Percentiles rank a stretch among this genome's conserved stretches.
These are phyloP conservation scores for Cladosporium sp. DNA, from an alignment of 2,329 filamentous ascomycete species.

Conservation along the genomic window DNA sequence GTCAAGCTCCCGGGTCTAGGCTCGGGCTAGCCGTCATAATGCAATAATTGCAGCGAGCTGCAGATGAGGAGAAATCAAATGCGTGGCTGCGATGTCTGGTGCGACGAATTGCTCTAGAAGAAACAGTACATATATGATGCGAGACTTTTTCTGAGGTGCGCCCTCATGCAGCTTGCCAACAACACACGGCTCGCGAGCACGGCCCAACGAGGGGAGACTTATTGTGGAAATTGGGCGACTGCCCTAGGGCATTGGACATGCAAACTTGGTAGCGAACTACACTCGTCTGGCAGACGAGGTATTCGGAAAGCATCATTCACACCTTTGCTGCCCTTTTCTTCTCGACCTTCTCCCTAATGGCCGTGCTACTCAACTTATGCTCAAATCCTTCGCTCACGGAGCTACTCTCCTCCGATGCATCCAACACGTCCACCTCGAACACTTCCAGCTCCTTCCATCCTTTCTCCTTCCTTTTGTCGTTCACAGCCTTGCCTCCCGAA, in stretches of 20 bases:
- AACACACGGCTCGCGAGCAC: too few relatives aligned
- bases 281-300: too few relatives aligned
- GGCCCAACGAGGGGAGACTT: too few relatives aligned
- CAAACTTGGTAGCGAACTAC: too few relatives aligned
- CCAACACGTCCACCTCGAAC: conserved; percentile 86
- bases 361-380: conserved; percentile 87
- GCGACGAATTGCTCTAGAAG: too few relatives aligned
- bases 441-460: conserved; percentile 74
- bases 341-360: conserved; percentile 49
- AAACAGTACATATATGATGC: not conserved
- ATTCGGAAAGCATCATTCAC: not conserved
- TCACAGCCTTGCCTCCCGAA: conserved; percentile 77
- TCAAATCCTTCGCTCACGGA: conserved; percentile 59
- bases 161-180: too few relatives aligned
- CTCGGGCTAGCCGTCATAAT: conserved; percentile 3
- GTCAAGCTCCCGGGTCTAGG: not conserved
- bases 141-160: not conserved
- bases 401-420: conserved; percentile 49
- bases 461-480: conserved; percentile 70
- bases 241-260: too few relatives aligned
- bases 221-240: too few relatives aligned
- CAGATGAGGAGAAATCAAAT: not conserved
- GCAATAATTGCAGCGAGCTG: conserved; percentile 7
- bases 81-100: too few relatives aligned
- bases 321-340: conserved; percentile 9